Evolutionary conservation across 768 basidiomycete genomes (phyloP), one percentile per base, ranked within the genome.

Genomic region (Tremella yokohamensis): DNA sequence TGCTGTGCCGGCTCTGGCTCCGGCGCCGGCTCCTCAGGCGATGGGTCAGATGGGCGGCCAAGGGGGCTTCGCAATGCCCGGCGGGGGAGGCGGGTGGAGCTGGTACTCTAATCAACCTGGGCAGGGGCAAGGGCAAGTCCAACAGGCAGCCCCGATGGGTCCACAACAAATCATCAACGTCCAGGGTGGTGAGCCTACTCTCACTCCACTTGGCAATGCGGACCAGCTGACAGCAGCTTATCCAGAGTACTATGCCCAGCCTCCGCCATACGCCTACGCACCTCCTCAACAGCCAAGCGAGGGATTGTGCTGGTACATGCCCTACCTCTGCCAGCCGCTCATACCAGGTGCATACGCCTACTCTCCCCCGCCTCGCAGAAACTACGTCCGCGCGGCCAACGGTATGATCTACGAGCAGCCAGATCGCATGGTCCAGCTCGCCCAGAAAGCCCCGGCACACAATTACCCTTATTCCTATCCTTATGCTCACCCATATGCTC

Each of bases 21-120:
- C 50, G 1, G 55, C 61, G n/a, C 57, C 60, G 22, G 50, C 62
- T 16, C 50, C 57, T n/a, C 24, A 52, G 53, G 3, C 59, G n/a
- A 22, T n/a, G n/a, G 42, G 58, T 6, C 67, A 69, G 49, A 68
- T 72, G 73, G 73, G 68, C 7, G 73, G 73, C 8, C 72, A 72
- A 55, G 73, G 73, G 22, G 54, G 54, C 7, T 58, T 62, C 26
- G 59, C 68, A 1, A 56, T 49, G 6, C 64, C 62, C 2, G 53
- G 59, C 15, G 69, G 64, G 0, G 65, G 58, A 9, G 68, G 64
- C 3, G 66, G 65, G 22, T 74, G 62, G 64, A 70, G 63, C 39
- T 74, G 73, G 73, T 74, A 70, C 52, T 60, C 68, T 15, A 69
- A 71, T 40, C 55, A 56, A 12, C 40, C 26, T 8, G 26, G 54